Evolutionary conservation across 768 basidiomycete species (phyloP).

Genomic region (Leccinum aurantiacum): DNA sequence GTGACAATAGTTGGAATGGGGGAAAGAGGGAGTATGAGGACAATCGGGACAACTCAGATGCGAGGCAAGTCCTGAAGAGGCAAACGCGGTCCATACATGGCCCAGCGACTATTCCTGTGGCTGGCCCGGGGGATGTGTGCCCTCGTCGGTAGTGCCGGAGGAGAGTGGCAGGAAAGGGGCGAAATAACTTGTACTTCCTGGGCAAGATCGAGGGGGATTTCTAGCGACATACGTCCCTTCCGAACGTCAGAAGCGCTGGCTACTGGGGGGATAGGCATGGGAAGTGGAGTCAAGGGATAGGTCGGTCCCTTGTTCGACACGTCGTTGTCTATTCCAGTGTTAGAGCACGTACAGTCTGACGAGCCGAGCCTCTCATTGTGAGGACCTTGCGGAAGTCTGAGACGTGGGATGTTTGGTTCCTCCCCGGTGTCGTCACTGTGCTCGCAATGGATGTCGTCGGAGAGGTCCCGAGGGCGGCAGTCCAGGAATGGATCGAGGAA

Average conservation of each 20-base stretch:
- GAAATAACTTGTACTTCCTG: neutral
- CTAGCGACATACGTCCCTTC: neutral
- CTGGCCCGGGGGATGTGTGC: neutral
- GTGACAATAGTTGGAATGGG: conserved; percentile 17
- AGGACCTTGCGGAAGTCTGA: neutral
- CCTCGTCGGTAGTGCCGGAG: conserved; percentile 3
- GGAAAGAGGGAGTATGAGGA: neutral
- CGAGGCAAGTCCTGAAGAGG: conserved; percentile 2
- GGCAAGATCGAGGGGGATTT: neutral
- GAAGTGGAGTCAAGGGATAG: conserved; percentile 11
- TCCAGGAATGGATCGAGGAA: conserved; percentile 9
- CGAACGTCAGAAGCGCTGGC: neutral
- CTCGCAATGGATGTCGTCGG: conserved; percentile 11
- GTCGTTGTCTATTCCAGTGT: neutral
- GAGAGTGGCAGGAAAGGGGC: neutral
- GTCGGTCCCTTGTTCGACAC: conserved; percentile 4
- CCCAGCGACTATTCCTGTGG: conserved; percentile 6
- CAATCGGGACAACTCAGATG: neutral
- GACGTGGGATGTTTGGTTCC: neutral
- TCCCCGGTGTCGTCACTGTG: neutral
- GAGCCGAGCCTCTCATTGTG: neutral
- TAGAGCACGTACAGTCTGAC: neutral
- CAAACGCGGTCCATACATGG: neutral
- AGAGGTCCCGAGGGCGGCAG: neutral
- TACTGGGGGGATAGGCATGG: neutral